Evolutionary conservation across 2,329 filamentous ascomycete genomes (phyloP).

Genomic region (Intubia oerlemansii): DNA sequence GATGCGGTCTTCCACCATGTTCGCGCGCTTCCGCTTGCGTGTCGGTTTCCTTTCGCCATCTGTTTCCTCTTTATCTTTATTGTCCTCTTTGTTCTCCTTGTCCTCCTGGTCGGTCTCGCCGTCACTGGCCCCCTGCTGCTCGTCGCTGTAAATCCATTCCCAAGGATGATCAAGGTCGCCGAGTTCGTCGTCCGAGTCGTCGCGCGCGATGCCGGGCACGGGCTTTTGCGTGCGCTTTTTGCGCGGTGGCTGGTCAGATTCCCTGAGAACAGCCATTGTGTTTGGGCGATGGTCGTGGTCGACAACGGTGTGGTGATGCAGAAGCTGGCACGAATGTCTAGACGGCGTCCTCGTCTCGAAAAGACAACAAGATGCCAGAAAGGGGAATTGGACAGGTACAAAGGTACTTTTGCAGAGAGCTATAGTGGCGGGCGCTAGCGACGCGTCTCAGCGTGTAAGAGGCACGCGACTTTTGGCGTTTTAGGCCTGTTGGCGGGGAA

Average conservation of each 20-base stretch:
- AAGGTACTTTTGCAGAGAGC: no score
- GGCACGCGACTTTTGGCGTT: no score
- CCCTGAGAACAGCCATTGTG: constrained; percentile 6
- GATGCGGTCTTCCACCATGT: constrained; percentile 31
- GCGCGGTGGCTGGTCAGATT: not conserved
- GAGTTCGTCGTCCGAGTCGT: constrained; percentile 79
- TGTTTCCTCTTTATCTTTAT: not conserved
- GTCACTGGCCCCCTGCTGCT: constrained; percentile 4
- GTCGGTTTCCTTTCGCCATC: no score
- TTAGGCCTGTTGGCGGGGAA: no score
- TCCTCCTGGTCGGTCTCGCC: not conserved
- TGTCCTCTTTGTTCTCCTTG: not conserved
- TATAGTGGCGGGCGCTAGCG: no score
- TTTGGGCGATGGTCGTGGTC: not conserved
- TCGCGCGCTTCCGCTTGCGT: constrained; percentile 16
- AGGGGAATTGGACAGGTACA: no score
- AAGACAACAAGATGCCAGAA: no score
- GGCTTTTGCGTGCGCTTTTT: constrained; percentile 6
- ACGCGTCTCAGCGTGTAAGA: no score
- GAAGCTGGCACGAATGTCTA: no score
- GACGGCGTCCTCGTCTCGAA: no score
- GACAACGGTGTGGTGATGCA: not conserved
- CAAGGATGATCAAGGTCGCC: constrained; percentile 50
- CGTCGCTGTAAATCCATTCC: constrained; percentile 55
- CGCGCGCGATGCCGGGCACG: constrained; percentile 38